Percentiles rank a stretch among this genome's conserved stretches.
Conservation (phyloP, 257 asterid genomes). For the Solanum chiquidenum region DNA sequence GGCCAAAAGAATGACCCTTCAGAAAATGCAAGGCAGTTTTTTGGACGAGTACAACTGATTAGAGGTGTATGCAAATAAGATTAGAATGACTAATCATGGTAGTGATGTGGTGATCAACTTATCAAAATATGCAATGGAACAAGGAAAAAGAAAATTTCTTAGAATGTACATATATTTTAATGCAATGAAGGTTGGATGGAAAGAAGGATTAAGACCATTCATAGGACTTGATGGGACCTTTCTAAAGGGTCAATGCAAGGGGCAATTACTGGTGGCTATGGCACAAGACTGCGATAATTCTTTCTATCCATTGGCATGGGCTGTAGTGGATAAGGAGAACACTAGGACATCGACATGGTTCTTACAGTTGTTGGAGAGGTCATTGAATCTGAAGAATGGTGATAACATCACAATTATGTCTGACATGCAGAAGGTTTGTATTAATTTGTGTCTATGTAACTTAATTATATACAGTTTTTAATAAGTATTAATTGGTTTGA, state of each 20-base stretch:
- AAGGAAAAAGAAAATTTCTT: not conserved
- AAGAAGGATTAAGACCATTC: not conserved
- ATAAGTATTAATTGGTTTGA: not conserved
- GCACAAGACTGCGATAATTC: no score
- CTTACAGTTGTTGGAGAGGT: not conserved
- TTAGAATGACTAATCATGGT: not conserved
- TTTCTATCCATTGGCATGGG: no score
- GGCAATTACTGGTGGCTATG: no score
- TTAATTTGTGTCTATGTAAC: no score
- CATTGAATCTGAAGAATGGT: not conserved
- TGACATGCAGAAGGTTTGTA: not conserved
- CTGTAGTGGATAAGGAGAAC: no score
- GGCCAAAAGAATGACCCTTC: not conserved
- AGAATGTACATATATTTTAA: not conserved
- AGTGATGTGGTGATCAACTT: not conserved
- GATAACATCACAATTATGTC: not conserved
- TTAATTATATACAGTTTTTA: no score
- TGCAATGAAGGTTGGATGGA: not conserved
- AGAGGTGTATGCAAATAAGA: not conserved
- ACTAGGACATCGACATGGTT: not conserved
- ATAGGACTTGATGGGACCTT: not conserved
- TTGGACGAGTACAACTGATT: not conserved
- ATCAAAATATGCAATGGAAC: not conserved
- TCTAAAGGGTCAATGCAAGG: no score
- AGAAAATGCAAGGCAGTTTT: not conserved